Evolutionary conservation across 306 rosid genomes (phyloP).

Genomic region (Heteromeles arbutifolia): DNA sequence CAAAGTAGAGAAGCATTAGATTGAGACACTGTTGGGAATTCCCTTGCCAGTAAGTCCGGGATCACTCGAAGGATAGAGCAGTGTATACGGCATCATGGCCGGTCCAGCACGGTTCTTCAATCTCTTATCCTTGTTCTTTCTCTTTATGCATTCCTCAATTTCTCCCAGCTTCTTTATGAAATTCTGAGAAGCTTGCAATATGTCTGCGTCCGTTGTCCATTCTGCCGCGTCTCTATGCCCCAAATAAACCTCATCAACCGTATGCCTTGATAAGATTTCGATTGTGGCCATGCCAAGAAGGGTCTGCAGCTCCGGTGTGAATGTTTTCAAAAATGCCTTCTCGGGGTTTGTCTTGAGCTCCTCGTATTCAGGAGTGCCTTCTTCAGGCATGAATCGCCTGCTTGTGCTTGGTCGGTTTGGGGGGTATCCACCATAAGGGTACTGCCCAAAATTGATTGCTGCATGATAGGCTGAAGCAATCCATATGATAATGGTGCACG

Average conservation of each 20-base stretch:
- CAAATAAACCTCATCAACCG: constrained; percentile 70
- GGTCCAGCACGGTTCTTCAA: constrained; percentile 56
- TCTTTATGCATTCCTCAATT: constrained; percentile 27
- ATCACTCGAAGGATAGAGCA: constrained; percentile 45
- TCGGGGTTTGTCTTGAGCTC: constrained; percentile 50
- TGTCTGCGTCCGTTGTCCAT: constrained; percentile 56
- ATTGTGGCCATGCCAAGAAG: constrained; percentile 54
- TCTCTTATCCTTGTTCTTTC: constrained; percentile 37
- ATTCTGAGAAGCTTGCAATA: constrained; percentile 35
- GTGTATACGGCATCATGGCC: constrained; percentile 50
- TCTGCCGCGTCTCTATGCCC: constrained; percentile 51
- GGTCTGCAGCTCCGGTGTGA: constrained; percentile 37
- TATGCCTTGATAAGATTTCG: constrained; percentile 65
- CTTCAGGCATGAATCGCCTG: constrained; percentile 47
- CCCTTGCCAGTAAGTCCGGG: constrained; percentile 64
- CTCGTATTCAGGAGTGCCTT: constrained; percentile 36
- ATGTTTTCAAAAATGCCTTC: constrained; percentile 52
- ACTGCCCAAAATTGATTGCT: constrained; percentile 76
- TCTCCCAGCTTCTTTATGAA: constrained; percentile 41
- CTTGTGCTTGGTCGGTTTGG: constrained; percentile 55
- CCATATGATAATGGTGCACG: constrained; percentile 64
- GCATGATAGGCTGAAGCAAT: constrained; percentile 71
- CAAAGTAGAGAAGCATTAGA: neutral
- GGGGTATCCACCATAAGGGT: constrained; percentile 60
- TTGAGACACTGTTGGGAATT: neutral